Evolutionary conservation across 768 basidiomycete species (phyloP), one percentile per base, ranked within the genome.

Genomic region (Macrolepiota fuliginosa): DNA sequence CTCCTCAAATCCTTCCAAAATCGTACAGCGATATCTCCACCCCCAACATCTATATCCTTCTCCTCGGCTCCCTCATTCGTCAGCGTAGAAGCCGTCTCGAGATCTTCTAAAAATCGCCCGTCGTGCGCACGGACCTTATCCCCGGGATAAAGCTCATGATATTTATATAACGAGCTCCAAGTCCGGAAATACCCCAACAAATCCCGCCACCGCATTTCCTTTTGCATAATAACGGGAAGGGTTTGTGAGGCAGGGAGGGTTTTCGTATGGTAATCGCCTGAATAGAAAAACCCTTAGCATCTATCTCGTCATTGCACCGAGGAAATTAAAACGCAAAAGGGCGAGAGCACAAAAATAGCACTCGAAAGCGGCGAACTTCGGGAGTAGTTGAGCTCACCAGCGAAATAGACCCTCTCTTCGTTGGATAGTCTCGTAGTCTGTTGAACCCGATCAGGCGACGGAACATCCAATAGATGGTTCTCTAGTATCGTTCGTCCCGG

Each of bases 401-500:
- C 80, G 69, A 87, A 90, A 68, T 80, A 89, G 1, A 83, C 75
- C 13, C 86, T 79, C 73, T 32, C 68, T 69, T 55, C 84, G 78
- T 0, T 69, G 69, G 39, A 68, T 71, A 4, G 74, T 74, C 25
- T 55, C 40, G n/a, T 45, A 17, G 53, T 39, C 63, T 58, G 54
- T 50, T 46, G 66, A 52, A 79, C 65, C 9, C 66, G 62, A 0
- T 65, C 66, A 2, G 88, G 83, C 46, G 81, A 79, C 0, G 88
- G 90, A n/a, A 94, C 81, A 29, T 85, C 84, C 6, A 85, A 77
- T 2, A 94, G 81, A 67, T 91, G 84, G 5, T 79, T 79, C 59
- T 91, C 88, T 24, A 94, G 80, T 63, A 93, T 87, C 0, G 83
- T 83, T 12, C 93, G 81, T 15, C 93, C 93, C 0, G 93, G 92